These are phyloP conservation scores for Chrysoporthe austroafricana DNA, from an alignment of 2,329 filamentous ascomycete species.

Conservation along the genomic window DNA sequence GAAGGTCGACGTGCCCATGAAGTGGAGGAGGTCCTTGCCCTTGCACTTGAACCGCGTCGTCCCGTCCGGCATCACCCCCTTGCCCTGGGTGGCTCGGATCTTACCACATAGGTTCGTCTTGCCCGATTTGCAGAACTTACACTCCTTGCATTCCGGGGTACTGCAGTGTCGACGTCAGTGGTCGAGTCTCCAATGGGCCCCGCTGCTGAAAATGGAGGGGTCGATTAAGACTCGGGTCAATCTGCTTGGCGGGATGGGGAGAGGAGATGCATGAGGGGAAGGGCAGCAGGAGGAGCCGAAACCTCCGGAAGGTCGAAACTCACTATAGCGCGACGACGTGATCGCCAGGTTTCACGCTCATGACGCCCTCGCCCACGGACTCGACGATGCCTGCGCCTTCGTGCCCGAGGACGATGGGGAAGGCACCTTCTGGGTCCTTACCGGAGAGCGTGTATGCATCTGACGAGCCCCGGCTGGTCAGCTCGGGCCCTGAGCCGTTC, in stretches of 20 bases:
- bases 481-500: neutral
- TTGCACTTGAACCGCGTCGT: conserved; percentile 94
- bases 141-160: conserved; percentile 95
- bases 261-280: conserved; percentile 23
- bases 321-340: conserved; percentile 89
- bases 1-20: conserved; percentile 99
- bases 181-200: neutral
- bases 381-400: conserved; percentile 92
- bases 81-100: conserved; percentile 95
- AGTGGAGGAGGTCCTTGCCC: conserved; percentile 93
- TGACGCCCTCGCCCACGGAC: conserved; percentile 93
- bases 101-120: conserved; percentile 99
- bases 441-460: conserved; percentile 95
- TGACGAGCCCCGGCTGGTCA: conserved; percentile 37
- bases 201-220: conserved; percentile 5
- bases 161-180: conserved; percentile 48
- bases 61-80: conserved; percentile 95
- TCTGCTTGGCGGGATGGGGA: neutral
- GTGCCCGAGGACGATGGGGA: conserved; percentile 86
- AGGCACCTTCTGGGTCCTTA: conserved; percentile 95
- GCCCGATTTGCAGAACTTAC: conserved; percentile 98
- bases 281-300: neutral
- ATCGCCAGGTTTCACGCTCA: conserved; percentile 90
- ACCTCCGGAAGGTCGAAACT: conserved; percentile 36
- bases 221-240: neutral